Percentiles rank a stretch among this genome's conserved stretches.
phyloP scores from a whole-genome alignment of 495 filamentous ascomycete species.

The Penicillium daleae region DNA sequence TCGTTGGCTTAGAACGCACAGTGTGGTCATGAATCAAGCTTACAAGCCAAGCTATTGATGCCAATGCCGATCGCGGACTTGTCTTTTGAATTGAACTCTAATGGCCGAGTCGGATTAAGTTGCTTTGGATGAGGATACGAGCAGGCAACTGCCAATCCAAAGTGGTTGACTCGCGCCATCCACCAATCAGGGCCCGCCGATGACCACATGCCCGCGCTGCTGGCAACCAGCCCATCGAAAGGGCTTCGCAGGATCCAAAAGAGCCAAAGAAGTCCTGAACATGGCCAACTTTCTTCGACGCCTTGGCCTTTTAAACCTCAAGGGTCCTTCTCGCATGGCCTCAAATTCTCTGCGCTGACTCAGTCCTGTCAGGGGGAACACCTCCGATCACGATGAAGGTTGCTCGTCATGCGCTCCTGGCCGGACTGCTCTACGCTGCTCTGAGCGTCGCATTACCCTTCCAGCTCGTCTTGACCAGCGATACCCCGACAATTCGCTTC shows the following conservation, averaged over 20 bases:
- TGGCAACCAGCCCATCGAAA: not conserved
- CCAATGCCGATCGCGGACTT: not conserved
- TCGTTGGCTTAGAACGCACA: not conserved
- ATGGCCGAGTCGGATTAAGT: no score
- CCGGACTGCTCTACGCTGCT: conserved; percentile 1
- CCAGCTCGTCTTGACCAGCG: conserved; percentile 7
- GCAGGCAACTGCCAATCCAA: conserved; percentile 5
- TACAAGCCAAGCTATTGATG: not conserved
- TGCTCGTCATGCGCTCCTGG: not conserved
- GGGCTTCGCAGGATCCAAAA: not conserved
- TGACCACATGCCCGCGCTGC: conserved; percentile 12
- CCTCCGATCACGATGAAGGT: conserved; percentile 17
- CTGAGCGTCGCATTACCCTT: conserved; percentile 10
- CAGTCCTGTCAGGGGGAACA: not conserved
- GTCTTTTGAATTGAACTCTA: no score
- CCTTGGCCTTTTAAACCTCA: not conserved
- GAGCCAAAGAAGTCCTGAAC: not conserved
- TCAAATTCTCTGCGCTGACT: not conserved
- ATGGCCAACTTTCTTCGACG: not conserved
- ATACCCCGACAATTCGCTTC: conserved; percentile 14
- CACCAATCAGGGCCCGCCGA: conserved; percentile 6
- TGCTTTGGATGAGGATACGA: not conserved
- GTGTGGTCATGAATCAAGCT: not conserved
- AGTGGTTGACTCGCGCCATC: not conserved
- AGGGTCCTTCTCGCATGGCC: not conserved